Conservation (phyloP, 106 monocot genomes). For the Dioscorea alata region DNA sequence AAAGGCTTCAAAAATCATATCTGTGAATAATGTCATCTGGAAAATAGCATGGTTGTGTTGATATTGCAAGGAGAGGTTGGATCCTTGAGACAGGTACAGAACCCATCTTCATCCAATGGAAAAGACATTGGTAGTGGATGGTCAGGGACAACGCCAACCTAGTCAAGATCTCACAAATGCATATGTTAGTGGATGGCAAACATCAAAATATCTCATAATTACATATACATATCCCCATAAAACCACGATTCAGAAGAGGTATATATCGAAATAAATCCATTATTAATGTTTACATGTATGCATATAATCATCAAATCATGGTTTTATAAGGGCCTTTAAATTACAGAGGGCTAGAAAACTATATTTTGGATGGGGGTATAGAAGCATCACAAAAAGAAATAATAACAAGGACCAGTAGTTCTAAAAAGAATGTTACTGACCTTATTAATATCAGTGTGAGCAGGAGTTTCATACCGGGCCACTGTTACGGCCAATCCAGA, state of each 20-base stretch:
- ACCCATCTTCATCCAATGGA: conserved; percentile 78
- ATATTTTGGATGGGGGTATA: too few relatives aligned
- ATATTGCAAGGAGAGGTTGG: conserved; percentile 71
- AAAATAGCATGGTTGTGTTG: conserved; percentile 40
- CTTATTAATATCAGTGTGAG: conserved; percentile 92
- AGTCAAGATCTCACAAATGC: background rate
- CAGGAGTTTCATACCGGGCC: conserved; percentile 98
- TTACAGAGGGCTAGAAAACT: too few relatives aligned
- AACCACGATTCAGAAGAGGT: background rate
- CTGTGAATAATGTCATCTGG: conserved; percentile 30
- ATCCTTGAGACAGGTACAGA: conserved; percentile 81
- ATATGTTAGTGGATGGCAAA: background rate
- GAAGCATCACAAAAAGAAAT: too few relatives aligned
- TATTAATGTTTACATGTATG: background rate
- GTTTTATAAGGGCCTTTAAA: background rate
- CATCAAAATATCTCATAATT: background rate
- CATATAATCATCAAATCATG: background rate
- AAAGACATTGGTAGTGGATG: conserved; percentile 73
- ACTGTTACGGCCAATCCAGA: conserved; percentile 94
- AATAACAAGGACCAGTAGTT: background rate
- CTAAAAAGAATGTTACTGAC: conserved; percentile 17
- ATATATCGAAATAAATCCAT: background rate
- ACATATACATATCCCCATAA: too few relatives aligned
- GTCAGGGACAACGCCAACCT: conserved; percentile 91
- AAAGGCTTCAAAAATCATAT: too few relatives aligned